A percentile compares a stretch with the other conserved stretches of the same genome.
phyloP scores from a whole-genome alignment of 1,284 basidiomycete species.

The Anthracocystis panici-leucophaei region DNA sequence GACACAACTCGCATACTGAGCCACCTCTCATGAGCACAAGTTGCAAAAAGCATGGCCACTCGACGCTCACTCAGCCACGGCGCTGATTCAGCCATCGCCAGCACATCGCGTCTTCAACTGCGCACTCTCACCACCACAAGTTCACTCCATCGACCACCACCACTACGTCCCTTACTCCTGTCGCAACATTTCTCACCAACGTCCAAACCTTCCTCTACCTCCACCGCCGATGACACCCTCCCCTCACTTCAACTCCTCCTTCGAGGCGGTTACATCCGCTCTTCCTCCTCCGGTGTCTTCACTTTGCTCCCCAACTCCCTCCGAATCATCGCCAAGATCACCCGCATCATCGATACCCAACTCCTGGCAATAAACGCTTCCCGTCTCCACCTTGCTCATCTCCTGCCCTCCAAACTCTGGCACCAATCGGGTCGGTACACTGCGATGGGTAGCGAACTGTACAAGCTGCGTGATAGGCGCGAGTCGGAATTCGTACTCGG shows the following conservation, averaged over 20 bases:
- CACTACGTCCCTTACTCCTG: conserved; percentile 22
- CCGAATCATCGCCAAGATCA: conserved; percentile 66
- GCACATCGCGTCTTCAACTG: background rate
- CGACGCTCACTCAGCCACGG: too few species aligned
- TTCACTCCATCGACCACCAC: background rate
- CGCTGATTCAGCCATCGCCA: background rate
- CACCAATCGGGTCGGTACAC: conserved; percentile 61
- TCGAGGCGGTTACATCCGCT: conserved; percentile 66
- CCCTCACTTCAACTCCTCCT: conserved; percentile 55
- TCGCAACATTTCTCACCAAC: conserved; percentile 40
- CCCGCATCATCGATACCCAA: conserved; percentile 65
- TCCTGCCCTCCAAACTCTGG: conserved; percentile 66
- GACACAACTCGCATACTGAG: too few species aligned
- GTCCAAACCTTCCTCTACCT: conserved; percentile 12
- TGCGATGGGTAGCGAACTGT: conserved; percentile 69
- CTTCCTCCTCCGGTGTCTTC: conserved; percentile 69
- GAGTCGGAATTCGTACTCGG: conserved; percentile 66
- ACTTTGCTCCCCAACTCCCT: conserved; percentile 67
- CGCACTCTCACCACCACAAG: conserved; percentile 7
- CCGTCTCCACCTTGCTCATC: conserved; percentile 67
- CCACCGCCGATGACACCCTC: conserved; percentile 22
- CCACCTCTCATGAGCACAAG: too few species aligned
- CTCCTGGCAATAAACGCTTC: conserved; percentile 63
- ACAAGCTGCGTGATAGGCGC: conserved; percentile 65
- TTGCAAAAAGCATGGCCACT: too few species aligned